A percentile compares a stretch with the other conserved stretches of the same genome.
These are phyloP conservation scores for Solanum phureja DNA, from an alignment of 257 asterid genomes.

Conservation along the genomic window DNA sequence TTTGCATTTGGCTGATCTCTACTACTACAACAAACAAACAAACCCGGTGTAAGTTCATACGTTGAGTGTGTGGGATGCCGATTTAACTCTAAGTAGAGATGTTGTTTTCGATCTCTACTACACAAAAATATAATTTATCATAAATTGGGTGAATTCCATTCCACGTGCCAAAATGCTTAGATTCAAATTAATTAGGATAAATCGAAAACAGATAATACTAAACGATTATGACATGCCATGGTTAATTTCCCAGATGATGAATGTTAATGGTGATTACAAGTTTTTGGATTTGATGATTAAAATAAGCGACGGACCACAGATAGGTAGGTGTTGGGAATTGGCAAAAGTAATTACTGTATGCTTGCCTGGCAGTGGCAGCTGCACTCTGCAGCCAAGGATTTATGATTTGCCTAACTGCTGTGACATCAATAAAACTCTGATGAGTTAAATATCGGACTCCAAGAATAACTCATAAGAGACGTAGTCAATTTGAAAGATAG, in stretches of 20 bases:
- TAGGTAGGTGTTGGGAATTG: background rate
- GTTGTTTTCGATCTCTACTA: background rate
- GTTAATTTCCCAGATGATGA: background rate
- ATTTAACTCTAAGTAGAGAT: too few relatives aligned
- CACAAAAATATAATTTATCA: background rate
- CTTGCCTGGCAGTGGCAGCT: background rate
- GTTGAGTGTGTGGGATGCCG: background rate
- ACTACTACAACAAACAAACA: background rate
- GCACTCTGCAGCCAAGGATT: background rate
- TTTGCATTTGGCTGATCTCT: background rate
- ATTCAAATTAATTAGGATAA: background rate
- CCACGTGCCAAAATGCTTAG: background rate
- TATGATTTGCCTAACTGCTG: background rate
- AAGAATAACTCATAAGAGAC: background rate
- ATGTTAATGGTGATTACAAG: background rate
- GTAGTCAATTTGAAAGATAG: too few relatives aligned
- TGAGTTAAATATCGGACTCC: background rate
- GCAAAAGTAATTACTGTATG: background rate
- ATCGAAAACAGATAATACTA: background rate
- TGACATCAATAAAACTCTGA: background rate
- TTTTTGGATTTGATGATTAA: background rate
- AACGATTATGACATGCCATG: background rate
- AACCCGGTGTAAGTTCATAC: background rate
- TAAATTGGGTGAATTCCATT: background rate
- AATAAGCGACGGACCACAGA: background rate